Evolutionary conservation across 176 grass and related monocot genomes (phyloP), one percentile per base, ranked within the genome.

Genomic region (Tillandsia fasciculata): DNA sequence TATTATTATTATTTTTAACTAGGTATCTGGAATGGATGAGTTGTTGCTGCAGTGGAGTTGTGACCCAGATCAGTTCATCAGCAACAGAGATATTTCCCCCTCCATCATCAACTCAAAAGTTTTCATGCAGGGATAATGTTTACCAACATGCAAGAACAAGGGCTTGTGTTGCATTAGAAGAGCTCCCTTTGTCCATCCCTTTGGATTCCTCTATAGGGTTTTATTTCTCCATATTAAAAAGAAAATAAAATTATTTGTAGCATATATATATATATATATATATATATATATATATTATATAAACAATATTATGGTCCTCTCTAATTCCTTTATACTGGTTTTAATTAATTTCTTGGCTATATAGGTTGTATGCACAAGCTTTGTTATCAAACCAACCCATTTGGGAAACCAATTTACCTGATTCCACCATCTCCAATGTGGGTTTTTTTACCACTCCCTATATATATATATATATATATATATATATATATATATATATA

Each of bases 11-110:
- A 63, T 42, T 53, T 79, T 12, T 27, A 51, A 9, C 22, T 64
- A 96, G 91, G 65, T 96, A 85, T 73, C 79, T 87, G 81, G 87
- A 87, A 74, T 87, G 86, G 91, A 64, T 76, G 50, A 87, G 87
- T 11, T 90, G 89, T 69, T 96, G 87, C 70, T 96, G 82, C 71
- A 70, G 67, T 28, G 79, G 84, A 80, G 64, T 77, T 53, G 81
- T 87, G 66, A 63, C 76, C 0, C 56, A 77, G 64, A 24, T 24
- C 24, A 61, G 52, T 81, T 10, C 71, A 71, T 63, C 67, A 79
- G 66, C 61, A 33, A 42, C 53, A 65, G 73, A 22, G 49, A 10
- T 65, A 49, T 75, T 67, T 51, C 17, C 48, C 14, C 12, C 49
- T 3, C 23, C 67, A 7, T 49, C 66, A 70, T 49, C 66, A 70